Evolutionary conservation across 108 stramenopile genomes (phyloP).

Genomic region (Nitzschia sp.): DNA sequence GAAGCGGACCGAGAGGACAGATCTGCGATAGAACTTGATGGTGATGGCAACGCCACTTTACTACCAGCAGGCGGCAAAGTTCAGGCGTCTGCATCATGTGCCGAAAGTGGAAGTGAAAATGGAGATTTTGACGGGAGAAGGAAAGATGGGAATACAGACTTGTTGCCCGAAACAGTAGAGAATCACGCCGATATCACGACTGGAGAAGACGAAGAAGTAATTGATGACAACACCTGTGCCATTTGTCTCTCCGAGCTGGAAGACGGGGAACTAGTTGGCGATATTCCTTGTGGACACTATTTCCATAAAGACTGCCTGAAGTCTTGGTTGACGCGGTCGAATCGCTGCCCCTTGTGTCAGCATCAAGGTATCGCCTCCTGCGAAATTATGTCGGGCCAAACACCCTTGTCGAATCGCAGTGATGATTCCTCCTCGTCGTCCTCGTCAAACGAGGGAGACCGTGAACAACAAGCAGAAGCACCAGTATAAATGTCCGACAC

Average conservation of each 20-base stretch:
- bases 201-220: background rate
- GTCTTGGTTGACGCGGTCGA: slow-evolving; percentile 60
- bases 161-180: no score
- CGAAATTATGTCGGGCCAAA: background rate
- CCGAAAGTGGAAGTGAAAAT: background rate
- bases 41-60: background rate
- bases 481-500: no score
- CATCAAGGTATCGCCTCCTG: background rate
- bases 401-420: no score
- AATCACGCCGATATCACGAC: background rate
- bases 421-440: no score
- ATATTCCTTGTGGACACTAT: slow-evolving; percentile 57
- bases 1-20: no score
- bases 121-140: no score
- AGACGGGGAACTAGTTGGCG: slow-evolving; percentile 76
- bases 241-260: slow-evolving; percentile 65
- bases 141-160: background rate
- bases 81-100: no score
- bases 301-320: slow-evolving; percentile 76
- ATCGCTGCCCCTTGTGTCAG: slow-evolving; percentile 71
- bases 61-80: background rate
- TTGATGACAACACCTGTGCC: slow-evolving; percentile 37
- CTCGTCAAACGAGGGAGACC: no score
- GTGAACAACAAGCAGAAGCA: no score
- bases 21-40: no score